phyloP scores from a whole-genome alignment of 257 asterid species.

The Gardenia jasminoides region DNA sequence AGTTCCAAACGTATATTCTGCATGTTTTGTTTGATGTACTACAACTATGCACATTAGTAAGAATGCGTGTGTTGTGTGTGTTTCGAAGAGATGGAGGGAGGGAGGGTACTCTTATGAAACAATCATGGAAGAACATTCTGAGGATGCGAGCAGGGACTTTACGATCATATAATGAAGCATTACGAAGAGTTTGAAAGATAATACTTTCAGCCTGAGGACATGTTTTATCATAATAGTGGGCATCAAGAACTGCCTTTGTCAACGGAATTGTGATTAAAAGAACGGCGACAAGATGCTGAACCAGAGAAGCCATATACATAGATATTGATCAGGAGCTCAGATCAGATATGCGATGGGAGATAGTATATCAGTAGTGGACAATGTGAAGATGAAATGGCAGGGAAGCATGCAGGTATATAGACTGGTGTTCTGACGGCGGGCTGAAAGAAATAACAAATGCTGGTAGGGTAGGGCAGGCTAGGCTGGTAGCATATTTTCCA shows the following conservation, averaged over 20 bases:
- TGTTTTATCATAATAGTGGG: constrained; percentile 51
- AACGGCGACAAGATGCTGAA: constrained; percentile 16
- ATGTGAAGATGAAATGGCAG: constrained; percentile 1
- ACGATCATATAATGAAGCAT: constrained; percentile 46
- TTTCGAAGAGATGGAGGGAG: constrained; percentile 2
- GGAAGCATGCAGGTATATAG: constrained; percentile 6
- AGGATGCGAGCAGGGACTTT: constrained; percentile 72
- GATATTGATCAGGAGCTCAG: not conserved
- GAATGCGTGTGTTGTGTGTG: too few relatives aligned
- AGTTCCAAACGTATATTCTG: not conserved
- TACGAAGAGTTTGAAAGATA: constrained; percentile 41
- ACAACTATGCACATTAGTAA: not conserved
- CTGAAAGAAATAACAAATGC: not conserved
- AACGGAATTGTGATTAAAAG: constrained; percentile 23
- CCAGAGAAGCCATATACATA: constrained; percentile 20
- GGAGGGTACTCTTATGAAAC: constrained; percentile 59
- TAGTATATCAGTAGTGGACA: not conserved
- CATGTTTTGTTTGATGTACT: not conserved
- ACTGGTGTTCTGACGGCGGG: not conserved
- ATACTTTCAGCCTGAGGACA: constrained; percentile 71
- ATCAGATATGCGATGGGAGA: not conserved
- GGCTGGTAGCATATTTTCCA: not conserved
- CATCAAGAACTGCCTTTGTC: constrained; percentile 51
- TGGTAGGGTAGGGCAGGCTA: not conserved
- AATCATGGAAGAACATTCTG: constrained; percentile 83